A percentile compares a stretch with the other conserved stretches of the same genome.
These are phyloP conservation scores for Candida jianshihensis DNA, from an alignment of 805 yeast genomes.

Conservation along the genomic window DNA sequence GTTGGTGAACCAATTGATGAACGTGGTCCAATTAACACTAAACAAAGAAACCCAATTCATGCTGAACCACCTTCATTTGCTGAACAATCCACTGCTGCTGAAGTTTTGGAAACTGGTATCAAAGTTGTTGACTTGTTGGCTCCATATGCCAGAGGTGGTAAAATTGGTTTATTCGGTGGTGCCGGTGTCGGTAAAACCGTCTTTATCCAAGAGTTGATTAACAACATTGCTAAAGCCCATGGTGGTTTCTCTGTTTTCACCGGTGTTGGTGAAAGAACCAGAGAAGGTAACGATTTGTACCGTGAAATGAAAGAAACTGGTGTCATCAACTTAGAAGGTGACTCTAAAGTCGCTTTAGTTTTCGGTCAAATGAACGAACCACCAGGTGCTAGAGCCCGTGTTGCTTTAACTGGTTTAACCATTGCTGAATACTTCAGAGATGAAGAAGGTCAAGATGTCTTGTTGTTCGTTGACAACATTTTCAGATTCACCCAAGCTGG, in stretches of 20 bases:
- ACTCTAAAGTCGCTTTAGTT: constrained; percentile 97
- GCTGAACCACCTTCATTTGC: constrained; percentile 95
- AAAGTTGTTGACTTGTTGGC: constrained; percentile 99
- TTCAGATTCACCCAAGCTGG: constrained; percentile 99
- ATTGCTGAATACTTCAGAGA: constrained; percentile 99
- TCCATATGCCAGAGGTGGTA: constrained; percentile 99
- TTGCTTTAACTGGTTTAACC: constrained; percentile 98
- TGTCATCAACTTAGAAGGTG: constrained; percentile 99
- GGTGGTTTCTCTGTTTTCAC: constrained; percentile 99
- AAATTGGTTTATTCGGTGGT: constrained; percentile 99
- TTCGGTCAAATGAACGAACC: constrained; percentile 99
- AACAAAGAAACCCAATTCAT: constrained; percentile 95
- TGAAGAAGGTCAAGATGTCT: constrained; percentile 99
- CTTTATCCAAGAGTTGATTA: constrained; percentile 97
- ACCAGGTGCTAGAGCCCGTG: constrained; percentile 99
- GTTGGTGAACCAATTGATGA: constrained; percentile 99
- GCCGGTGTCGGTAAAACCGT: constrained; percentile 99
- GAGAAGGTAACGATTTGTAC: constrained; percentile 99
- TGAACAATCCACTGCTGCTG: constrained; percentile 97
- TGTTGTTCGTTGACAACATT: constrained; percentile 98
- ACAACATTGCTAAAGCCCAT: constrained; percentile 99
- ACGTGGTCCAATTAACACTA: constrained; percentile 95
- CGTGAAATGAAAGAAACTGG: constrained; percentile 99
- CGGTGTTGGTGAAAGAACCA: constrained; percentile 99
- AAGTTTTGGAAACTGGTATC: constrained; percentile 98